These are phyloP conservation scores for Sequoiadendron giganteum DNA, from an alignment of 75 land plant genomes.

Conservation along the genomic window DNA sequence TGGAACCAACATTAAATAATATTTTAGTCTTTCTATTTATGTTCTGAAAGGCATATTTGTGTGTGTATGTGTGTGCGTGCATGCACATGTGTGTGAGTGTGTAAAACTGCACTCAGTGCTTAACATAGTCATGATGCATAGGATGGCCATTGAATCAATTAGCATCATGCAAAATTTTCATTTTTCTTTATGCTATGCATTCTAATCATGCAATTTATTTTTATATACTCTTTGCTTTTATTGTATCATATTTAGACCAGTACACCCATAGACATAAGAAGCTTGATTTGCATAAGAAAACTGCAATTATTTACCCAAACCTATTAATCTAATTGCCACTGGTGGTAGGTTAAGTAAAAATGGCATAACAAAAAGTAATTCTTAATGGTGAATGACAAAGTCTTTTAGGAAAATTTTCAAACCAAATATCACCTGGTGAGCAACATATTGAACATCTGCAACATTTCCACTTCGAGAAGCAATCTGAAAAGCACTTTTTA, in stretches of 20 bases:
- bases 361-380: not conserved
- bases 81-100: too few relatives aligned
- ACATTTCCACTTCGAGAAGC: conserved; percentile 95
- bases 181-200: not conserved
- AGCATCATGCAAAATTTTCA: not conserved
- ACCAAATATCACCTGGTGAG: conserved; percentile 77
- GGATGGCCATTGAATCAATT: not conserved
- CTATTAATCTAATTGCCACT: not conserved
- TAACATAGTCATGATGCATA: not conserved
- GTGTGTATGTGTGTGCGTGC: too few relatives aligned
- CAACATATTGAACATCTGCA: conserved; percentile 97
- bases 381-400: not conserved
- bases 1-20: too few relatives aligned
- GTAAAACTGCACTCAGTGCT: not conserved
- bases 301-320: not conserved
- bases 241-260: not conserved
- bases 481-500: conserved; percentile 97
- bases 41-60: too few relatives aligned
- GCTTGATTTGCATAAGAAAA: not conserved
- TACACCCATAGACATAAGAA: not conserved
- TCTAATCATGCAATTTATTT: not conserved
- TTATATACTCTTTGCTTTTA: not conserved
- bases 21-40: too few relatives aligned
- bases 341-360: not conserved
- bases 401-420: not conserved